A percentile compares a stretch with the other conserved stretches of the same genome.
phyloP scores from a whole-genome alignment of 2,329 filamentous ascomycete genomes.

The Ophiostoma triangulosporum region DNA sequence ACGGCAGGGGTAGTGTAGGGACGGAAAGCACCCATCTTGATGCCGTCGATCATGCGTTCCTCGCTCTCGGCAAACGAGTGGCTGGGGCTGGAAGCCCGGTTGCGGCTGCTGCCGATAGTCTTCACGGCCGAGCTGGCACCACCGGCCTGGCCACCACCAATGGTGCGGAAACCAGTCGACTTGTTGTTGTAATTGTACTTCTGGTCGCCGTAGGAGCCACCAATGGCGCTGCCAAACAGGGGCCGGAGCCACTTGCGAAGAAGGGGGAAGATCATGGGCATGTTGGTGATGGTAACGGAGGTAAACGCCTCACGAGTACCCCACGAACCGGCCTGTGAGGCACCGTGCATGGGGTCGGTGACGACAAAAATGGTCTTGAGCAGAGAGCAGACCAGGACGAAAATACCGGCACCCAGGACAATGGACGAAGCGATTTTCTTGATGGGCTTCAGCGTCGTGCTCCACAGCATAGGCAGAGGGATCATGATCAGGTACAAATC shows the following conservation, averaged over 20 bases:
- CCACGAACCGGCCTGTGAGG: conserved; percentile 22
- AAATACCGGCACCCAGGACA: conserved; percentile 23
- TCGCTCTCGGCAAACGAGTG: conserved; percentile 22
- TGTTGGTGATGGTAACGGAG: conserved; percentile 25
- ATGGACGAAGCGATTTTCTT: conserved; percentile 24
- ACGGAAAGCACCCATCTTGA: conserved; percentile 27
- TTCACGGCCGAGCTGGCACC: conserved; percentile 12
- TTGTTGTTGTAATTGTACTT: conserved; percentile 23
- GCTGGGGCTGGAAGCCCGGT: conserved; percentile 24
- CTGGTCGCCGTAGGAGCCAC: conserved; percentile 21
- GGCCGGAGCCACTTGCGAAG: conserved; percentile 25
- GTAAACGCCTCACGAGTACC: conserved; percentile 27
- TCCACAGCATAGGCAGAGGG: conserved; percentile 32
- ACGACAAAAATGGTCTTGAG: conserved; percentile 23
- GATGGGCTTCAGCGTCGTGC: conserved; percentile 18
- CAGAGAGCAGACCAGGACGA: conserved; percentile 23
- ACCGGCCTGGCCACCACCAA: conserved; percentile 24
- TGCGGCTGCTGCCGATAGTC: conserved; percentile 20
- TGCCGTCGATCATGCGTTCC: conserved; percentile 29
- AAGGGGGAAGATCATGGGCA: conserved; percentile 29
- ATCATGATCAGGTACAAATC: conserved; percentile 42
- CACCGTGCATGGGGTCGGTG: conserved; percentile 20
- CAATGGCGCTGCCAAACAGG: conserved; percentile 23
- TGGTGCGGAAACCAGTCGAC: conserved; percentile 24
- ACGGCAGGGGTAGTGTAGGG: not conserved